Evolutionary conservation across 768 basidiomycete genomes (phyloP).

Genomic region (Naganishia onofrii): DNA sequence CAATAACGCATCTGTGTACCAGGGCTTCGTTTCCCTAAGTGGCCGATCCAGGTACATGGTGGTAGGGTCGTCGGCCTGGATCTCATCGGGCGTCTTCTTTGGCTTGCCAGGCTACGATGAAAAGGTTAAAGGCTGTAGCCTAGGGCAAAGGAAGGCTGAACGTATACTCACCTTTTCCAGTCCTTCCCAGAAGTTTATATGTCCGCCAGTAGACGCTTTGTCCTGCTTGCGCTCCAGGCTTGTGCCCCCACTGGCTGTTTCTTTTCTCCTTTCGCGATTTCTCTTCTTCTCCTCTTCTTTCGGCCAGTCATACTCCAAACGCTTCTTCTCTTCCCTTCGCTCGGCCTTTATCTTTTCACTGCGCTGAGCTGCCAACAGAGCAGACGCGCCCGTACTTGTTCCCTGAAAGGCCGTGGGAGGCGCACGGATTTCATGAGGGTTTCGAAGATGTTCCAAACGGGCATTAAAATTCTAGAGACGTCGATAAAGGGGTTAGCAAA

Average conservation of each 20-base stretch:
- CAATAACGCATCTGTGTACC: slow-evolving; percentile 51
- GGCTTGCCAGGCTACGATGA: slow-evolving; percentile 10
- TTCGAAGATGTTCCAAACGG: slow-evolving; percentile 44
- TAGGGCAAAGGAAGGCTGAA: neutral
- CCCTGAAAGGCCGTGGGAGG: neutral
- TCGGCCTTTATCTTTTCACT: slow-evolving; percentile 22
- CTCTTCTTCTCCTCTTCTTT: slow-evolving; percentile 35
- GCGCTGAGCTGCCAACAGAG: slow-evolving; percentile 34
- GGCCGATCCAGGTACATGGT: slow-evolving; percentile 53
- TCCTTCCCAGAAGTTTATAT: slow-evolving; percentile 53
- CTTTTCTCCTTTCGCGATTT: slow-evolving; percentile 5
- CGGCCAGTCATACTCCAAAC: slow-evolving; percentile 50
- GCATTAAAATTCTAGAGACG: slow-evolving; percentile 41
- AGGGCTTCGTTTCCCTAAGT: slow-evolving; percentile 51
- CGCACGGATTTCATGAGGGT: slow-evolving; percentile 16
- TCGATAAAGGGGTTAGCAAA: neutral
- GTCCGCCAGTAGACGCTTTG: slow-evolving; percentile 37
- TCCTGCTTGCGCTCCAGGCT: slow-evolving; percentile 30
- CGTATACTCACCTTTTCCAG: slow-evolving; percentile 47
- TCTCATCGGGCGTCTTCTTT: slow-evolving; percentile 29
- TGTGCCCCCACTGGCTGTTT: neutral
- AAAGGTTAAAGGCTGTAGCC: neutral
- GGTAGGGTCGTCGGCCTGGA: slow-evolving; percentile 47
- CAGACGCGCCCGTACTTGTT: slow-evolving; percentile 16
- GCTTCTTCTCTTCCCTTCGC: slow-evolving; percentile 22